Evolutionary conservation across 2,329 filamentous ascomycete species (phyloP).

Genomic region (Scedosporium aurantiacum): DNA sequence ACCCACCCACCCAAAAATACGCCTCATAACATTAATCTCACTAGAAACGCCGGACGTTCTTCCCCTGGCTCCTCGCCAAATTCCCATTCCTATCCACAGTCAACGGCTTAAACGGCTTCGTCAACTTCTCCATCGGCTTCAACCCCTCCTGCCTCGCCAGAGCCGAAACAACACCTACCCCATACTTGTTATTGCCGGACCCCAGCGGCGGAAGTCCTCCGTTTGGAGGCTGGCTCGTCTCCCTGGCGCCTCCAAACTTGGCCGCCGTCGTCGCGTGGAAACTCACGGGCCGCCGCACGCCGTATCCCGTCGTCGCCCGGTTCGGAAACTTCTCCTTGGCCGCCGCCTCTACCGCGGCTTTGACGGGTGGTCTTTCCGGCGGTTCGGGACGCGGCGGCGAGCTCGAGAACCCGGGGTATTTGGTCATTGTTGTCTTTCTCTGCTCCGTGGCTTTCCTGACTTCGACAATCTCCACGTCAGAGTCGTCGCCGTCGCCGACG

Average conservation of each 20-base stretch:
- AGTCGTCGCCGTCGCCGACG: constrained; percentile 9
- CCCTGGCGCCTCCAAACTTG: constrained; percentile 28
- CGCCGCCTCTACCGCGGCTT: neutral
- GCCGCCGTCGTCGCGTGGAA: constrained; percentile 29
- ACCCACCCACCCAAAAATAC: neutral
- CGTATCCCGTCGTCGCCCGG: constrained; percentile 20
- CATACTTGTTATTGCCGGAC: constrained; percentile 18
- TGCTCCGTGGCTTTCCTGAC: constrained; percentile 16
- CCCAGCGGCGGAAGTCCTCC: too few relatives aligned
- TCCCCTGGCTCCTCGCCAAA: constrained; percentile 1
- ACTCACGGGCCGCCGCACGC: constrained; percentile 27
- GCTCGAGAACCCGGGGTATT: constrained; percentile 49
- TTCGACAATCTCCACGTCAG: constrained; percentile 20
- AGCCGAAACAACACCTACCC: neutral
- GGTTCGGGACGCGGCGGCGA: constrained; percentile 31
- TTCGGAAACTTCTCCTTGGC: constrained; percentile 13
- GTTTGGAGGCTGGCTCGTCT: constrained; percentile 15
- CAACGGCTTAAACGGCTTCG: constrained; percentile 46
- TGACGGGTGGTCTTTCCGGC: constrained; percentile 8
- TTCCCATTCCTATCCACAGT: constrained; percentile 32
- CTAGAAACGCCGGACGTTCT: neutral
- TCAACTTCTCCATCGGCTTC: constrained; percentile 37
- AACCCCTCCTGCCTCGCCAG: constrained; percentile 25
- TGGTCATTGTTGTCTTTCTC: constrained; percentile 17
- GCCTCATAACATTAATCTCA: neutral